A percentile compares a stretch with the other conserved stretches of the same genome.
These are phyloP conservation scores for Crithidia thermophila DNA, from an alignment of 208 protist genomes.

Conservation along the genomic window DNA sequence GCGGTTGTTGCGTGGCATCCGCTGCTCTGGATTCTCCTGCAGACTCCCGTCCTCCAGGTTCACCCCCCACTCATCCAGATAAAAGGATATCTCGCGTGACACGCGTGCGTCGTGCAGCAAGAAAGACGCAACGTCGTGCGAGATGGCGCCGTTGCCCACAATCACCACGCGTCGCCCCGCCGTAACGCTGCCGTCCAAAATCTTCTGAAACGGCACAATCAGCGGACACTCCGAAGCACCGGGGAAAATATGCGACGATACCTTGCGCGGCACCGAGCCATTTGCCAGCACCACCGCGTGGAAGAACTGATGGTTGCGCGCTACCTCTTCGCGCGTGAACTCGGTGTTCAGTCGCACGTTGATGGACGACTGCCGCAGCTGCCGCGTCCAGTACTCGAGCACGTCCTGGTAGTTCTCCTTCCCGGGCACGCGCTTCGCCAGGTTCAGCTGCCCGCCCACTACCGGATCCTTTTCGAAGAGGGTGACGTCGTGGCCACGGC, in stretches of 20 bases:
- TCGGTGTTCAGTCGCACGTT: constrained; percentile 75
- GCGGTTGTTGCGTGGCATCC: constrained; percentile 73
- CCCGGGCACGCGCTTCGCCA: constrained; percentile 93
- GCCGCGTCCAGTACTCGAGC: constrained; percentile 90
- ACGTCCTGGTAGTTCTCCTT: constrained; percentile 93
- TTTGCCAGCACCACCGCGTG: constrained; percentile 79
- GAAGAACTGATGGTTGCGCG: constrained; percentile 82
- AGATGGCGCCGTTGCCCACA: constrained; percentile 84
- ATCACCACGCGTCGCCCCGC: constrained; percentile 83
- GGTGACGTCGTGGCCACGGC: constrained; percentile 92
- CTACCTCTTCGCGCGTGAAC: constrained; percentile 82
- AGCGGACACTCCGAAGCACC: constrained; percentile 66
- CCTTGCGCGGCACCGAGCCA: constrained; percentile 66
- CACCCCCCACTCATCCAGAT: constrained; percentile 85
- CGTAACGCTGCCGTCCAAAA: constrained; percentile 78
- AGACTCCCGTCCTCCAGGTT: constrained; percentile 70
- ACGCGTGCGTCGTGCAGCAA: constrained; percentile 85
- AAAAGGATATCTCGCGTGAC: constrained; percentile 64
- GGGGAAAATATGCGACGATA: constrained; percentile 68
- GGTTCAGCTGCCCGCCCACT: constrained; percentile 94
- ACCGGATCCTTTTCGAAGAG: constrained; percentile 76
- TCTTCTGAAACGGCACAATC: constrained; percentile 76
- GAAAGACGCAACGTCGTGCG: constrained; percentile 85
- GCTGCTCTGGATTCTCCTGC: constrained; percentile 23
- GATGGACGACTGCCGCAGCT: constrained; percentile 78